A percentile compares a stretch with the other conserved stretches of the same genome.
phyloP scores from a whole-genome alignment of 305 asterid species.

The Fraxinus xanthoxyloides region DNA sequence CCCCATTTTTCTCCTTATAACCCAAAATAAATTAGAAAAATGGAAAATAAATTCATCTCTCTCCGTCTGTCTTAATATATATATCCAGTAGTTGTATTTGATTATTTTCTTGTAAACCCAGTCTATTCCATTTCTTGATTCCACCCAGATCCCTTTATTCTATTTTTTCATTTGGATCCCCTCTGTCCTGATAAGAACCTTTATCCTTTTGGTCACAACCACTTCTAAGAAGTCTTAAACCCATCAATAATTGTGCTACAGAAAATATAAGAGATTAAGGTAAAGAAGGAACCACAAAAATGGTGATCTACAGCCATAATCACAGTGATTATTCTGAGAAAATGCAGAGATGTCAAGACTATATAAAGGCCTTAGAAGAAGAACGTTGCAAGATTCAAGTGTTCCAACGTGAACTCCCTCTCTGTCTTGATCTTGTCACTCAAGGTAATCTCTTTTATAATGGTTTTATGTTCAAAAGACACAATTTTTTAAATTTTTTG shows the following conservation, averaged over 20 bases:
- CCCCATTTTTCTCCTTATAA: slow-evolving; percentile 31
- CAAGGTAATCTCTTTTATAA: slow-evolving; percentile 48
- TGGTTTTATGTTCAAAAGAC: neutral
- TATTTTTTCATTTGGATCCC: slow-evolving; percentile 37
- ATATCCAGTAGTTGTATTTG: neutral
- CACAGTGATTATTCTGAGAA: slow-evolving; percentile 41
- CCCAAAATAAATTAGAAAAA: neutral
- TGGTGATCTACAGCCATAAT: slow-evolving; percentile 39
- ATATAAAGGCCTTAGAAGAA: slow-evolving; percentile 60
- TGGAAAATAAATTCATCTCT: neutral
- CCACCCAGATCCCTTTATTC: slow-evolving; percentile 64
- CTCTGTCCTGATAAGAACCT: slow-evolving; percentile 34
- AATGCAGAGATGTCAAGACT: slow-evolving; percentile 53
- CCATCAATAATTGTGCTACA: neutral
- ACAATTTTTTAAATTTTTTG: too few relatives aligned
- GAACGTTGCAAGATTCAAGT: slow-evolving; percentile 84
- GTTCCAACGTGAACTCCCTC: slow-evolving; percentile 88
- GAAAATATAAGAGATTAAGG: neutral
- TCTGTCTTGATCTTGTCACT: slow-evolving; percentile 79
- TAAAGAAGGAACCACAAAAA: neutral
- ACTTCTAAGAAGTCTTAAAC: slow-evolving; percentile 4
- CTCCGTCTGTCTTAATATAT: neutral
- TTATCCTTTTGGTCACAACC: slow-evolving; percentile 24
- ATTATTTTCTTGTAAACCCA: slow-evolving; percentile 26
- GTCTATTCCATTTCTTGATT: slow-evolving; percentile 82